Evolutionary conservation across 2,329 filamentous ascomycete species (phyloP).

Genomic region (Stemphylium beticola): DNA sequence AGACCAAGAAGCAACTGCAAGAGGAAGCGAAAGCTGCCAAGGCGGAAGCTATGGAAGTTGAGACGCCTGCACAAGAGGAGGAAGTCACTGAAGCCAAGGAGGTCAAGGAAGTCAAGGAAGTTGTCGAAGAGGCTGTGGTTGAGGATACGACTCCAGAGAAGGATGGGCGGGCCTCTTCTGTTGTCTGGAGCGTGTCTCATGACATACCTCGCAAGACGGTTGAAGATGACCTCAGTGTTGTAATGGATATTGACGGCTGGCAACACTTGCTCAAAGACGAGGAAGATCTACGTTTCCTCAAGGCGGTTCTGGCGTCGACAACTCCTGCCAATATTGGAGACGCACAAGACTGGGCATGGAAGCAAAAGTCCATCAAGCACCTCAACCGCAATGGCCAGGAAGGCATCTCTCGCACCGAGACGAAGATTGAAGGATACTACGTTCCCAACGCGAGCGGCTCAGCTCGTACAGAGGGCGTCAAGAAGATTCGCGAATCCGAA

Average conservation of each 20-base stretch:
- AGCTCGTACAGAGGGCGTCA: slow-evolving; percentile 89
- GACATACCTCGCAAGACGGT: slow-evolving; percentile 68
- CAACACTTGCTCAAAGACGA: slow-evolving; percentile 72
- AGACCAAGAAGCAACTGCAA: slow-evolving; percentile 77
- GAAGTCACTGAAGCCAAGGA: slow-evolving; percentile 53
- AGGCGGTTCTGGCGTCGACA: slow-evolving; percentile 57
- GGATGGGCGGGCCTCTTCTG: slow-evolving; percentile 57
- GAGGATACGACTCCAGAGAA: slow-evolving; percentile 41
- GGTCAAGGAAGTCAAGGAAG: slow-evolving; percentile 19
- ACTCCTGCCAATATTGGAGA: slow-evolving; percentile 61
- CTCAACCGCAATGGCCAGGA: slow-evolving; percentile 65
- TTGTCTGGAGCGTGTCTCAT: slow-evolving; percentile 66
- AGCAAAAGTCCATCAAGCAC: slow-evolving; percentile 73
- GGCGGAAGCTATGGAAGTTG: slow-evolving; percentile 51
- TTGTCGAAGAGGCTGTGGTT: slow-evolving; percentile 35
- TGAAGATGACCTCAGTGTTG: slow-evolving; percentile 67
- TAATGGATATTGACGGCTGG: slow-evolving; percentile 74
- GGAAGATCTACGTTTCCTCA: slow-evolving; percentile 67
- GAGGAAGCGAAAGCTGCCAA: slow-evolving; percentile 55
- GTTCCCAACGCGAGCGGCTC: slow-evolving; percentile 84
- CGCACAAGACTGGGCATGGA: slow-evolving; percentile 70
- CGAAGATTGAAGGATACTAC: slow-evolving; percentile 72
- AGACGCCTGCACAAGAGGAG: slow-evolving; percentile 36
- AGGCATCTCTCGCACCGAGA: slow-evolving; percentile 60
- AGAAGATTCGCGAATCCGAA: slow-evolving; percentile 95